Evolutionary conservation across 2,329 filamentous ascomycete genomes (phyloP), one percentile per base, ranked within the genome.

Genomic region (Phyllosticta citribraziliensis): DNA sequence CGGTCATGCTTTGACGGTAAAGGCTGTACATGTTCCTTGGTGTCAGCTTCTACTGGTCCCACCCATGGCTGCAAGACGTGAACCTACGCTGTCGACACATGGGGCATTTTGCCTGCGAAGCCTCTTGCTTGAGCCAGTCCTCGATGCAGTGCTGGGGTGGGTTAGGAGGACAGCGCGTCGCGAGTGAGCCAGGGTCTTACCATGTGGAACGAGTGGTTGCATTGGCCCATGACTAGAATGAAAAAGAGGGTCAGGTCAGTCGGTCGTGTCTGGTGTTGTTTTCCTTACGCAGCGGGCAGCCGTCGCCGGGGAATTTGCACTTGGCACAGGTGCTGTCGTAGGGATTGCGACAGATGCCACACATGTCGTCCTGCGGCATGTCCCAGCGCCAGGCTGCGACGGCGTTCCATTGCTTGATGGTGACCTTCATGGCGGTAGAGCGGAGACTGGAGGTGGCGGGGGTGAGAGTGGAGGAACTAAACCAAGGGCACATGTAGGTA

Each of bases 341-440:
- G 70, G 96, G 89, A 64, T 96, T 92, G 72, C 96, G 93, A 76
- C 94, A 99, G 77, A 99, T 99, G 69, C 94, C 94, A 69, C 94
- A 99, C 65, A 97, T 92, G 73, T 99, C 93, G 77, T 97, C 93
- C 69, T 96, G 91, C 24, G 93, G 91, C 70, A 97, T 89, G 73
- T 97, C 90, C 94, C 94, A 99, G 66, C 90, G 87, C 94, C 94
- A 99, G 60, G 91, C 93, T 19, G 94, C 94, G 64, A 99, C 91
- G 3, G 91, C 89, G 70, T 94, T 88, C 91, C 93, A 97, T 72
- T 90, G 84, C 70, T 88, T 89, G 76, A 97, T 94, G 55, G 86
- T 94, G 78, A 97, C 91, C 77, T 96, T 97, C 94, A 99, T 99
- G 58, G 12, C n/a, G 55, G 25, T 8, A 61, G 40, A 55, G 47